Base-by-base conservation (phyloP, 2,329 filamentous ascomycete genomes). In the Trichoderma hamatum region DNA sequence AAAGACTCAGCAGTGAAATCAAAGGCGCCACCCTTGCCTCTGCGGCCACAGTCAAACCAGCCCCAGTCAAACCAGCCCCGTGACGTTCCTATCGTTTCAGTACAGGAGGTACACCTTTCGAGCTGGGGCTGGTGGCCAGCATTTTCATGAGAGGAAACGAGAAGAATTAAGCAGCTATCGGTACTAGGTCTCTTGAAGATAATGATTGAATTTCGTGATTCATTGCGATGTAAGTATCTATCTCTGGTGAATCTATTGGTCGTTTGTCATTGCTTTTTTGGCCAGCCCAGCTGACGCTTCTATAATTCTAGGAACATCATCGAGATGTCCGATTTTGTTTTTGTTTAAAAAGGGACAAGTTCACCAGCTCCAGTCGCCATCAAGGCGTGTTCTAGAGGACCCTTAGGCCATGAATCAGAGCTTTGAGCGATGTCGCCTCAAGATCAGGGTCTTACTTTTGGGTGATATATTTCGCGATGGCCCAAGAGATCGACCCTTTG, bases 351-450 rank as follows among this genome's bases (percentile, higher is more conserved):
- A 43, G n/a, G 2, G 6, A 49, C 21, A 24, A 5, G 5, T 21
- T 56, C 54, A 59, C 14, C 21, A 59, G 39, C 63, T 59, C 63
- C 39, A 58, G 32, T 43, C 54, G 63, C 63, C 54, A 24, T 66
- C 54, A 34, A 56, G 54, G 39, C 63, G 54, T 30, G 46, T 51
- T 66, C 63, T 51, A 39, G 36, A 52, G 30, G 67, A 66, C 68
- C 75, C 76, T 78, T 72, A 58, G 68, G 66, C 36, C 72, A 70
- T 67, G 52, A 56, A 73, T 78, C 72, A 78, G 77, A 78, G 73
- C 68, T 71, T 76, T 73, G 61, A 72, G 67, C 63, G 63, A 61
- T 64, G 54, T 54, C 61, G 55, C 61, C 62, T 36, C 32, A 69
- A 63, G 70, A 69, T 64, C 28, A 64, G 60, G 34, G 58, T 69